Evolutionary conservation across 2,329 filamentous ascomycete species (phyloP), one percentile per base, ranked within the genome.

Genomic region (Alternaria gansuensis): DNA sequence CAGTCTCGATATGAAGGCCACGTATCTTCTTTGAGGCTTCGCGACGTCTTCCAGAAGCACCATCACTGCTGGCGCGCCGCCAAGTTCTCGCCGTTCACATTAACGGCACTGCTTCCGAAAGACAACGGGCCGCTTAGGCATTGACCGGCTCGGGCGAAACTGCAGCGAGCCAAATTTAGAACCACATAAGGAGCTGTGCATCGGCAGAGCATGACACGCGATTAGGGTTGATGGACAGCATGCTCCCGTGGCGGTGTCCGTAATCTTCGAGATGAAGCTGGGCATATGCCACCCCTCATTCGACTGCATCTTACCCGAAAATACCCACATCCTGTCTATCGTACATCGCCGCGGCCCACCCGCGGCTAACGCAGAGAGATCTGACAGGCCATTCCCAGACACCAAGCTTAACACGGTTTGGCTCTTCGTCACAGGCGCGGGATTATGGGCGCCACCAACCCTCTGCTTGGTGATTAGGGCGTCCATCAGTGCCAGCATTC

Each of bases 371-470:
- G 63, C 52, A 49, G 54, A 63, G 60, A 64, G 66, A 62, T 61
- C 65, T 66, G 71, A 68, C 66, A 70, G 61, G 65, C 59, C 62
- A 56, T 49, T 57, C 63, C 63, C 41, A 63, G 65, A 62, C 54
- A 60, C 71, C 68, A 70, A 51, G 54, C 66, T 69, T 31, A 63
- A 70, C 59, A 28, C 40, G 68, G 67, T 51, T 65, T 68, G 62
- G 69, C 58, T 26, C 50, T 46, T 66, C 49, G 57, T 63, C 58
- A 64, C 68, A 69, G 66, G 63, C 62, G 64, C 64, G 59, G 60
- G 61, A 56, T 63, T 65, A 53, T 57, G 62, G 62, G 64, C 65
- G 72, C 72, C 72, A 72, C 71, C 69, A 75, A 71, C 70, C 62
- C 62, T 34, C 58, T 68, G 61, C 55, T 66, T 66, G 63, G 59